Percentiles rank a stretch among this genome's conserved stretches.
Evolutionary conservation across 2,329 filamentous ascomycete species (phyloP).

Genomic region (Fusarium protoensiforme): DNA sequence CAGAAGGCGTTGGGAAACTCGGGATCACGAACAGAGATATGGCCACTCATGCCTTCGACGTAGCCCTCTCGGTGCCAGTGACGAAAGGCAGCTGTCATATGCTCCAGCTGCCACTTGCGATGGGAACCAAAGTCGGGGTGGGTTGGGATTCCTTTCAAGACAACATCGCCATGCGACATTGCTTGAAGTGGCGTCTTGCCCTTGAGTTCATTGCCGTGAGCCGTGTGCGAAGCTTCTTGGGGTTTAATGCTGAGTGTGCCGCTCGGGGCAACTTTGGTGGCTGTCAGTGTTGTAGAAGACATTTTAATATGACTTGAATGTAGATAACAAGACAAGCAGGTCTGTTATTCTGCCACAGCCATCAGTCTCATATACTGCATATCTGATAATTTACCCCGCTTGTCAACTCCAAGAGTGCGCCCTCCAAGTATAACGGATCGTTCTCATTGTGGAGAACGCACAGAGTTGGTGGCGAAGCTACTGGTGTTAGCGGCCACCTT

Average conservation of each 20-base stretch:
- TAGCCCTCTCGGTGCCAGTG: slow-evolving; percentile 74
- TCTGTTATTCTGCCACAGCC: not conserved
- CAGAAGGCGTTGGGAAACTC: slow-evolving; percentile 71
- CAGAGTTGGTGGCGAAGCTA: not conserved
- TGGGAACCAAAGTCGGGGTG: slow-evolving; percentile 39
- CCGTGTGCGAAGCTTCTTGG: slow-evolving; percentile 24
- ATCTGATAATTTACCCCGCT: not conserved
- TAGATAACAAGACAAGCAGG: not conserved
- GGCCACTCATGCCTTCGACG: slow-evolving; percentile 75
- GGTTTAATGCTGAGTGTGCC: slow-evolving; percentile 21
- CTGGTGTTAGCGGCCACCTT: not conserved
- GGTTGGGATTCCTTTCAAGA: slow-evolving; percentile 38
- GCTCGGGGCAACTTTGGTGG: not conserved
- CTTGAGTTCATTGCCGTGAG: slow-evolving; percentile 37
- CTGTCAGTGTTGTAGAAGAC: slow-evolving; percentile 12
- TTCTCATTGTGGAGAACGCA: not conserved
- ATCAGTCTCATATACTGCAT: not conserved
- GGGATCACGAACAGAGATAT: slow-evolving; percentile 74
- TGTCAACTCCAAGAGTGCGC: slow-evolving; percentile 5
- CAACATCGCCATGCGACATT: slow-evolving; percentile 42
- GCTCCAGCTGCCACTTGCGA: slow-evolving; percentile 58
- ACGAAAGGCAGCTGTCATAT: slow-evolving; percentile 75
- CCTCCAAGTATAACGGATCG: slow-evolving; percentile 15
- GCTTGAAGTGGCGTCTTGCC: slow-evolving; percentile 40
- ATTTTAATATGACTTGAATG: not conserved